Percentiles rank a stretch among this genome's conserved stretches.
phyloP scores from a whole-genome alignment of 148 eudicot species.

The Hydrangea macrophylla region DNA sequence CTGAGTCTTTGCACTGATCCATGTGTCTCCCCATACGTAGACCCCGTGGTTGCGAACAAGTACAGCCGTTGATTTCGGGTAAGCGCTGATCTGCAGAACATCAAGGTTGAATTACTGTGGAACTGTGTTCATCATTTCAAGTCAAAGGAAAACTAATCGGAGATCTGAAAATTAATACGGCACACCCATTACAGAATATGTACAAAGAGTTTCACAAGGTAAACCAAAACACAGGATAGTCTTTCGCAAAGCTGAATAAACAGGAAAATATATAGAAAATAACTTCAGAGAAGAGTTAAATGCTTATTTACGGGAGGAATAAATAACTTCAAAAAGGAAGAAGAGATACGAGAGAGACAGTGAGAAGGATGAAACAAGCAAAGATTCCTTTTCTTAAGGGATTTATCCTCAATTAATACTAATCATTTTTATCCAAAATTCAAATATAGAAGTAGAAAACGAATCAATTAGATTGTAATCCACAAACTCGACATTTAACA shows the following conservation, averaged over 20 bases:
- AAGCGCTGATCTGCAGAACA: slow-evolving; percentile 9
- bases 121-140: not conserved
- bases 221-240: not conserved
- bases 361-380: not conserved
- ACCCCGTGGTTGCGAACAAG: slow-evolving; percentile 17
- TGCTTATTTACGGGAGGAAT: not conserved
- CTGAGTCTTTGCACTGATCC: slow-evolving; percentile 18
- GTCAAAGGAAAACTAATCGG: not conserved
- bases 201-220: not conserved
- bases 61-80: slow-evolving; percentile 14
- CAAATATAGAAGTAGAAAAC: not conserved
- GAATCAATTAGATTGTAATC: not conserved
- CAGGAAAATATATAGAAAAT: not conserved
- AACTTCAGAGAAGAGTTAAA: not conserved
- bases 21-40: slow-evolving; percentile 14
- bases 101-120: not conserved
- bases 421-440: not conserved
- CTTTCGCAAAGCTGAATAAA: not conserved
- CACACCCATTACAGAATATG: not conserved
- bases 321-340: no score
- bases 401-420: not conserved
- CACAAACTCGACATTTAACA: not conserved
- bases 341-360: no score
- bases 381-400: not conserved
- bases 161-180: not conserved